Percentiles rank a stretch among this genome's conserved stretches.
Evolutionary conservation across 225 moss, liverwort and hornwort species (phyloP).

Genomic region (Asterella californica): DNA sequence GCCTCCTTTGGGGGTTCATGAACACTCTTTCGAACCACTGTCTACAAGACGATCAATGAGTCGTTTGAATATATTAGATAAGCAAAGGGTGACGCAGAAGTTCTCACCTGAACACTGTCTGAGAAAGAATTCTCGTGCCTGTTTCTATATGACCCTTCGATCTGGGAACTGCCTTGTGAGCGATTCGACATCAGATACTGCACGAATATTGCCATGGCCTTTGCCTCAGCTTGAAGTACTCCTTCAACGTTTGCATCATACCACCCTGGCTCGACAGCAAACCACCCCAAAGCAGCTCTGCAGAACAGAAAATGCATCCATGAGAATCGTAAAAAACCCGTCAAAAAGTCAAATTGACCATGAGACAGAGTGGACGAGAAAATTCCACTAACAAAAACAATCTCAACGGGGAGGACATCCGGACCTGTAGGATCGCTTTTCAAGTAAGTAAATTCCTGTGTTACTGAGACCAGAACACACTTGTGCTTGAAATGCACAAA

Average conservation of each 20-base stretch:
- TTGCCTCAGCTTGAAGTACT: conserved; percentile 61
- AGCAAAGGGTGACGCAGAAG: background rate
- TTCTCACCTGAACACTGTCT: conserved; percentile 22
- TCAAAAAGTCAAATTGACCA: background rate
- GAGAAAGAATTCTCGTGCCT: conserved; percentile 22
- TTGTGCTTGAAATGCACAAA: conserved; percentile 54
- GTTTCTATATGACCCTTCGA: conserved; percentile 31
- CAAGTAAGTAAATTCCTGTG: conserved; percentile 51
- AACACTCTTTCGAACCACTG: background rate
- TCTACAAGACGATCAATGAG: background rate
- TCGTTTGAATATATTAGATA: background rate
- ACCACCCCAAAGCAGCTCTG: conserved; percentile 81
- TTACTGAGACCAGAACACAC: conserved; percentile 41
- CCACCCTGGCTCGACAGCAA: conserved; percentile 71
- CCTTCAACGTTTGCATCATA: conserved; percentile 53
- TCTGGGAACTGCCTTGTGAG: conserved; percentile 35
- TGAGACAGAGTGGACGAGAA: conserved; percentile 4
- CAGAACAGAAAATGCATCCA: background rate
- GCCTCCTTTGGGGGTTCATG: background rate
- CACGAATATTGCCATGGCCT: conserved; percentile 56
- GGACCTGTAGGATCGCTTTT: conserved; percentile 69
- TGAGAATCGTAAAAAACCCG: background rate
- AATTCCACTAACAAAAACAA: background rate
- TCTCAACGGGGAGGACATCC: background rate
- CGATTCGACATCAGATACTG: conserved; percentile 50